Conservation (phyloP, 768 basidiomycete genomes). For the Suillus cothurnatus region DNA sequence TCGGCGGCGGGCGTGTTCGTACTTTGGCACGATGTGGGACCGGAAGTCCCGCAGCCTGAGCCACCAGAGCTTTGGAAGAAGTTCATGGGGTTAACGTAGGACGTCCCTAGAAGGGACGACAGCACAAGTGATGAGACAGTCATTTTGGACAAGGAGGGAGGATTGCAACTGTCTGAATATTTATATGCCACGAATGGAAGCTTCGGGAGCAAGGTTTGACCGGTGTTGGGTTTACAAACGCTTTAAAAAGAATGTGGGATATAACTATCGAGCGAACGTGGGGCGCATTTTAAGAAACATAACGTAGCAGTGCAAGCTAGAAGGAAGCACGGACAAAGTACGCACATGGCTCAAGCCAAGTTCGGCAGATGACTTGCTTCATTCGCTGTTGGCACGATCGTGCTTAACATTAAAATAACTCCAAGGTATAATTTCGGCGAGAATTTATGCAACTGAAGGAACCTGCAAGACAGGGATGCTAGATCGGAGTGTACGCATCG, state of each 20-base stretch:
- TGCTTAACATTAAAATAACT: neutral
- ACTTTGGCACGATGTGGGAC: conserved; percentile 57
- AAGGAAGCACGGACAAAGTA: neutral
- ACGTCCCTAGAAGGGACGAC: conserved; percentile 21
- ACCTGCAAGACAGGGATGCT: conserved; percentile 8
- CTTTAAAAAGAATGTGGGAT: neutral
- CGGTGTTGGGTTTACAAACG: too few species aligned
- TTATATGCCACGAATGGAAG: neutral
- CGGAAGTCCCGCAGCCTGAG: conserved; percentile 57
- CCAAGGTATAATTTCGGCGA: neutral
- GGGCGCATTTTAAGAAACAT: neutral
- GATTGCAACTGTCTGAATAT: neutral
- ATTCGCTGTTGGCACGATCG: neutral
- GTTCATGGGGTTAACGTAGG: conserved; percentile 24
- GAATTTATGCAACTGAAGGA: neutral
- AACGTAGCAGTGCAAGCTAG: neutral
- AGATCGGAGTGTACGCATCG: conserved; percentile 31
- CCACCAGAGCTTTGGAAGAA: conserved; percentile 36
- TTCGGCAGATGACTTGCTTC: neutral
- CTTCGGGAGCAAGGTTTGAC: neutral
- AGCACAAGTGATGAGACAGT: conserved; percentile 19
- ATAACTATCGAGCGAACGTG: neutral
- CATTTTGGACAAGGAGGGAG: neutral
- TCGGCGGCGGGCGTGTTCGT: conserved; percentile 40
- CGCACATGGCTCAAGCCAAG: neutral